Conservation (phyloP, 495 filamentous ascomycete species). For the Aspergillus diversus region DNA sequence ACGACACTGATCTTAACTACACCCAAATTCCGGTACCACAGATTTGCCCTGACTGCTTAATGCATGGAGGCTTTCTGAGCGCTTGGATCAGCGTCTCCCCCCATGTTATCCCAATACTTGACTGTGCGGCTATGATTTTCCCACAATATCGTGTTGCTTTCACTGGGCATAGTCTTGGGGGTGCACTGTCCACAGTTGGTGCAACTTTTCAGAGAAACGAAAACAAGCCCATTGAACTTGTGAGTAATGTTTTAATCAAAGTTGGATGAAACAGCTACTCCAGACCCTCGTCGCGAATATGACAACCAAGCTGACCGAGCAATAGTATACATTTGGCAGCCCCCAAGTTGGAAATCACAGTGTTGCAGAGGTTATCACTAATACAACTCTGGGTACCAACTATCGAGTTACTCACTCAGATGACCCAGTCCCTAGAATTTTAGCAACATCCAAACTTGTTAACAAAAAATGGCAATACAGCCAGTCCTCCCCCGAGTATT, state of each 20-base stretch:
- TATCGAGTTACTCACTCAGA: neutral
- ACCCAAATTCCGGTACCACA: neutral
- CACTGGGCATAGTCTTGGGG: neutral
- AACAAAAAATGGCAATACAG: neutral
- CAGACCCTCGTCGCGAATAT: neutral
- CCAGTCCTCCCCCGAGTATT: neutral
- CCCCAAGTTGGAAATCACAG: neutral
- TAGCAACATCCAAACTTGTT: neutral
- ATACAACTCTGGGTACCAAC: neutral
- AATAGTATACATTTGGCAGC: neutral
- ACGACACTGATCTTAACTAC: neutral
- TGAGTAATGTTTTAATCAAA: neutral
- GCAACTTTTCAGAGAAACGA: neutral
- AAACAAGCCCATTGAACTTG: neutral
- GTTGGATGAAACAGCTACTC: neutral
- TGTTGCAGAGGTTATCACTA: neutral
- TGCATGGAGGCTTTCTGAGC: neutral
- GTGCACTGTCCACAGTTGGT: neutral
- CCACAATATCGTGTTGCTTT: neutral
- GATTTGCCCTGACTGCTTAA: neutral
- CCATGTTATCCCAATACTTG: neutral
- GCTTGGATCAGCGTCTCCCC: neutral
- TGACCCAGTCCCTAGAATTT: neutral
- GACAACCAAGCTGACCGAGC: neutral
- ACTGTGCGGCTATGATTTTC: neutral